Conservation (phyloP, 257 asterid genomes). For the Ilex asprella region DNA sequence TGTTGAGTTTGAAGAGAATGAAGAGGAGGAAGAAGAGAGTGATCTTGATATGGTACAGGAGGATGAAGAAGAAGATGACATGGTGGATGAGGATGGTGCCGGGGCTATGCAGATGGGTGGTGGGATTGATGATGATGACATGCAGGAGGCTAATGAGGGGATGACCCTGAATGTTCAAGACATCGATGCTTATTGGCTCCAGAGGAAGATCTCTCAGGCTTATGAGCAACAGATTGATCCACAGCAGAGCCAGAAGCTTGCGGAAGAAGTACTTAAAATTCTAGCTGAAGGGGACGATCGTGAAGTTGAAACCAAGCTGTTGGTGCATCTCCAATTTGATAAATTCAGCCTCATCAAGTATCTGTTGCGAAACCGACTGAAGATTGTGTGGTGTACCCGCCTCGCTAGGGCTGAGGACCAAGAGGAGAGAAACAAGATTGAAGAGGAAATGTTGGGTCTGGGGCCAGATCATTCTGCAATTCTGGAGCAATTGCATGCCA, state of each 20-base stretch:
- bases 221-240: constrained; percentile 54
- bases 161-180: constrained; percentile 56
- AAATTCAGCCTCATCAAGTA: constrained; percentile 44
- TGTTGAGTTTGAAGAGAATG: constrained; percentile 55
- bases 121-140: constrained; percentile 52
- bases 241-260: constrained; percentile 55
- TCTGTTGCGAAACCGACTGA: constrained; percentile 42
- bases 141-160: constrained; percentile 45
- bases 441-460: constrained; percentile 46
- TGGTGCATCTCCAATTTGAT: constrained; percentile 49
- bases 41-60: constrained; percentile 52
- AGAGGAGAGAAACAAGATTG: constrained; percentile 47
- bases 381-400: constrained; percentile 56
- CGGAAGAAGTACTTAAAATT: constrained; percentile 52
- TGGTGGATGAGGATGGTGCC: constrained; percentile 24
- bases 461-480: constrained; percentile 43
- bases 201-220: constrained; percentile 60
- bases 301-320: constrained; percentile 43
- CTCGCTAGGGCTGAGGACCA: constrained; percentile 56
- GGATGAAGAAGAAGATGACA: constrained; percentile 51
- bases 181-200: constrained; percentile 63
- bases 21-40: constrained; percentile 54
- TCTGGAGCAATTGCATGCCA: constrained; percentile 55
- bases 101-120: constrained; percentile 63
- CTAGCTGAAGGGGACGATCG: constrained; percentile 58